Evolutionary conservation across 371 early-diverging fungal genomes (phyloP), one percentile per base, ranked within the genome.

Genomic region (Lichtheimia ornata): DNA sequence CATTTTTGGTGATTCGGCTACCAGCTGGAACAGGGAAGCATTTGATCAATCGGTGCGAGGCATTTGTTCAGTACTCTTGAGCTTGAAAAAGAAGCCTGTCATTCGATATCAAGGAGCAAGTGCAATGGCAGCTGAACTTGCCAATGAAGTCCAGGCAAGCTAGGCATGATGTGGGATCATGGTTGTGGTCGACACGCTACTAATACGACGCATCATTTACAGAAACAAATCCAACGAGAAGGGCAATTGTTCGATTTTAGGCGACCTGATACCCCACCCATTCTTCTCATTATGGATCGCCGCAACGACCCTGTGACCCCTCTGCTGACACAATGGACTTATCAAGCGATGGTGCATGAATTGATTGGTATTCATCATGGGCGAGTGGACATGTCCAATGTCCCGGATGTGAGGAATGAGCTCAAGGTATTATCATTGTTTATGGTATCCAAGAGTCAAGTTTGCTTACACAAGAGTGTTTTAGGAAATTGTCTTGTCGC

Each of bases 311-410:
- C 99, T 1, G 90, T 99, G 3, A 99, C 99, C 0, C 99, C 99
- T 1, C 78, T 99, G 15, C 79, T 99, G 22, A 88, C 90, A 14
- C 97, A 97, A 65, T 99, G 99, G 99, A 97, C 97, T 9, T 99
- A 99, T 70, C 99, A 99, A 67, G 95, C 99, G 4, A 96, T 99
- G 96, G 94, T 99, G 3, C 95, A 98, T 73, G 99, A 99, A 64
- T 76, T 97, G 63, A 82, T 99, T 54, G 96, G 97, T 0, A 97
- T 99, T 64, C 83, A 85, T 59, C 95, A 98, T 71, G 97, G 97
- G 35, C 77, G 98, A 43, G 97, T 99, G 0, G 94, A 95, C 64
- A 80, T 98, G 72, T 84, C 92, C 3, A 69, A 81, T 24, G 86
- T 95, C 3, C 91, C 94, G 6, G 96, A 90, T 40, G 84, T 92